A percentile compares a stretch with the other conserved stretches of the same genome.
Conservation (phyloP, 2,329 filamentous ascomycete species). For the Diaporthe sp. region DNA sequence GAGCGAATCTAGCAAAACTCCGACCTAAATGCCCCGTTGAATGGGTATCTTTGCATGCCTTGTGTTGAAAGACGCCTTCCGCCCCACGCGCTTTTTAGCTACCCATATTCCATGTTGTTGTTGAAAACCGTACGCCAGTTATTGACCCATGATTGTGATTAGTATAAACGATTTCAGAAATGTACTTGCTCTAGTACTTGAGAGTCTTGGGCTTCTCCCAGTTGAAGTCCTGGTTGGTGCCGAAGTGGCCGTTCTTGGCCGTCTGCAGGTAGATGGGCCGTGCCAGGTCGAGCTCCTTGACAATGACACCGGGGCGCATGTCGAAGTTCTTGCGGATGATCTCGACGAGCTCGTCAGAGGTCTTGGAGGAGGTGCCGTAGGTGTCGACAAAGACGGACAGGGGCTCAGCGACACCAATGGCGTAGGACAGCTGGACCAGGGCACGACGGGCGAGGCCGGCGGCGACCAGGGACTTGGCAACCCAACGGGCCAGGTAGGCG, state of each 20-base stretch:
- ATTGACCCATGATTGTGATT: constrained; percentile 40
- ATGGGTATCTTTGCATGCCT: constrained; percentile 37
- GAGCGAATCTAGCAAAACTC: constrained; percentile 33
- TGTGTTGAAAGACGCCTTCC: constrained; percentile 54
- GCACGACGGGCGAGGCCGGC: constrained; percentile 91
- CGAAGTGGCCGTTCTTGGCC: constrained; percentile 99
- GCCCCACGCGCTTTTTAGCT: constrained; percentile 36
- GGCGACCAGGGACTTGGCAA: constrained; percentile 96
- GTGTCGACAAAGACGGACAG: constrained; percentile 98
- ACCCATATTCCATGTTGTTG: constrained; percentile 36
- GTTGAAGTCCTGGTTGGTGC: constrained; percentile 94
- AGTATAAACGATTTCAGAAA: constrained; percentile 33
- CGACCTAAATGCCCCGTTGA: constrained; percentile 38
- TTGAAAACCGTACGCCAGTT: constrained; percentile 55
- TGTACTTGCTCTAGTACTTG: constrained; percentile 77
- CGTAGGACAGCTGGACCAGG: constrained; percentile 98
- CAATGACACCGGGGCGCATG: constrained; percentile 97
- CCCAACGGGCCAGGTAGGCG: constrained; percentile 97
- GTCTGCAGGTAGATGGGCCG: constrained; percentile 99
- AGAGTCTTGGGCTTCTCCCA: constrained; percentile 99
- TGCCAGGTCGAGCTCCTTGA: constrained; percentile 94
- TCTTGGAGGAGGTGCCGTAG: constrained; percentile 93
- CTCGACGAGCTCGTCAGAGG: constrained; percentile 91
- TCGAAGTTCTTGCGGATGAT: constrained; percentile 98
- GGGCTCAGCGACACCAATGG: constrained; percentile 98